These are phyloP conservation scores for Ophiostoma quercus DNA, from an alignment of 2,329 filamentous ascomycete genomes.

Conservation along the genomic window DNA sequence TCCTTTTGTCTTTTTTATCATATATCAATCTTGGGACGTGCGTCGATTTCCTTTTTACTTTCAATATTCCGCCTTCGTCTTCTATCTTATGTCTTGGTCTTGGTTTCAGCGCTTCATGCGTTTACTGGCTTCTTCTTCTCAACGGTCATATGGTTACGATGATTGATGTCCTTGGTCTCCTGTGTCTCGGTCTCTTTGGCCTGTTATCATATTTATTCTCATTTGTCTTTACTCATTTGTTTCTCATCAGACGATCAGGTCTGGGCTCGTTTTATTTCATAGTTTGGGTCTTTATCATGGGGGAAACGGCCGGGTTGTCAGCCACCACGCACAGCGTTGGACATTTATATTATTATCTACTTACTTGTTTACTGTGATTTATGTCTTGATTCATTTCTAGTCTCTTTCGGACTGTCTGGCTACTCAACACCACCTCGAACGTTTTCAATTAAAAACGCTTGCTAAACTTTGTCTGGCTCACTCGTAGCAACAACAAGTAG, in stretches of 20 bases:
- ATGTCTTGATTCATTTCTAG: not conserved
- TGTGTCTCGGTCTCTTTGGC: not conserved
- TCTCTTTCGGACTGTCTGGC: not conserved
- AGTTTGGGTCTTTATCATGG: constrained; percentile 1
- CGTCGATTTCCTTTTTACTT: not conserved
- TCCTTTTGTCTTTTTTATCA: not conserved
- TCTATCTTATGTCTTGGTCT: not conserved
- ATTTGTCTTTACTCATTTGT: not conserved
- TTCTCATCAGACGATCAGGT: not conserved
- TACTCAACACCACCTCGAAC: not conserved
- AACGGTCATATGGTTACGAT: not conserved
- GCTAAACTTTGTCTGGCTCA: not conserved
- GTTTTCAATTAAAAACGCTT: not conserved
- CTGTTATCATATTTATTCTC: not conserved
- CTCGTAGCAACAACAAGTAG: not conserved
- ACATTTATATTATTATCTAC: not conserved
- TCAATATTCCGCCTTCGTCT: not conserved
- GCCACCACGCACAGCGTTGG: constrained; percentile 11
- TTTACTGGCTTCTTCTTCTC: not conserved
- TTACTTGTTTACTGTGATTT: not conserved
- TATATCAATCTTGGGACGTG: constrained; percentile 4
- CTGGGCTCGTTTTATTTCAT: not conserved
- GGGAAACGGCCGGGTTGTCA: not conserved
- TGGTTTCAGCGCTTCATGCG: not conserved
- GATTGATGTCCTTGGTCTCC: constrained; percentile 9